Percentiles rank a stretch among this genome's conserved stretches.
phyloP scores from a whole-genome alignment of 1,139 yeast genomes.

The Yamadazyma atlantica region DNA sequence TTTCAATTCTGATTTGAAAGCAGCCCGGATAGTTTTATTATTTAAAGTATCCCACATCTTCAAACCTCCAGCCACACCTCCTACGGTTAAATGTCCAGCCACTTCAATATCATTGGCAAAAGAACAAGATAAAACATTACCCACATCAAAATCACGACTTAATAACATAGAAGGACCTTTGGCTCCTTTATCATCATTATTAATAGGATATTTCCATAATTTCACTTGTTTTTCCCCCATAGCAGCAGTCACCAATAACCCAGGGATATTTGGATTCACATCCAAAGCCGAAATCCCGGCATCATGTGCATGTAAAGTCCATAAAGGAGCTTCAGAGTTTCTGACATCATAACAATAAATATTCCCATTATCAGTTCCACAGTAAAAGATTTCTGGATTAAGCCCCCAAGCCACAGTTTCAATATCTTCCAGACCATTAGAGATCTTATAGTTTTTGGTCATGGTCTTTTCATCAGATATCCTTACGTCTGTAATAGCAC shows the following conservation, averaged over 20 bases:
- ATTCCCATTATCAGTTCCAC: conserved; percentile 91
- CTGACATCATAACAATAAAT: conserved; percentile 88
- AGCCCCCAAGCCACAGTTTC: conserved; percentile 76
- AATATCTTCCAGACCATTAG: conserved; percentile 66
- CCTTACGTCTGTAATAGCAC: conserved; percentile 82
- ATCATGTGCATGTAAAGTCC: conserved; percentile 98
- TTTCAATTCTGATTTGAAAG: conserved; percentile 60
- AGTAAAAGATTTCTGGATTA: conserved; percentile 67
- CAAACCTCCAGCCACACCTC: conserved; percentile 83
- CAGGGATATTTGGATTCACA: conserved; percentile 65
- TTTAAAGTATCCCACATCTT: conserved; percentile 93
- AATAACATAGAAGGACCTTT: conserved; percentile 83
- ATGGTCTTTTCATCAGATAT: conserved; percentile 59
- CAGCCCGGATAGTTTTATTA: conserved; percentile 72
- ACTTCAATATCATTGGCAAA: conserved; percentile 90
- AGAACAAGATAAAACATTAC: conserved; percentile 80
- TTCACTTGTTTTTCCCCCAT: conserved; percentile 87
- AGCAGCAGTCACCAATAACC: conserved; percentile 82
- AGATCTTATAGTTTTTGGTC: conserved; percentile 64
- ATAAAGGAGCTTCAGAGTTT: conserved; percentile 64
- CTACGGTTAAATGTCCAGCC: conserved; percentile 79
- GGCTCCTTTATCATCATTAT: conserved; percentile 21
- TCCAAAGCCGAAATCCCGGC: conserved; percentile 85
- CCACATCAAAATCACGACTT: conserved; percentile 91
- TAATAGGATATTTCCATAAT: conserved; percentile 72